Conservation (phyloP, 2,329 filamentous ascomycete species). For the Diaporthe eres region DNA sequence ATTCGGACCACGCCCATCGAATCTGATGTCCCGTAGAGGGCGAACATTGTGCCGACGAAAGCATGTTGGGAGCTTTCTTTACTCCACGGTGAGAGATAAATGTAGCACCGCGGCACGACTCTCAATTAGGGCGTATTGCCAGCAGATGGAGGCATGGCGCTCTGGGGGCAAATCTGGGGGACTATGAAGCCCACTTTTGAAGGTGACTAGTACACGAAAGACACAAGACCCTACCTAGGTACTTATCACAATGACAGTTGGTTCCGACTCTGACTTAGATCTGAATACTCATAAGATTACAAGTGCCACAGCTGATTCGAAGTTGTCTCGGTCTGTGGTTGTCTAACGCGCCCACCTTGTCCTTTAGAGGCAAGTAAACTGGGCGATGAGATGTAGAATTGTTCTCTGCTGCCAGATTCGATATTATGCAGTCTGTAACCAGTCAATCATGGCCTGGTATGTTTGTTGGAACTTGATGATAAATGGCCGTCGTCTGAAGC, state of each 20-base stretch:
- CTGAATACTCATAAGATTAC: background rate
- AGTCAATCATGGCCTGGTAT: background rate
- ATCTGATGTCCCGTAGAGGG: background rate
- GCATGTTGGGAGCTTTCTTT: background rate
- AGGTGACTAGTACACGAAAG: background rate
- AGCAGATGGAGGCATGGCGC: background rate
- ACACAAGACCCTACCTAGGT: background rate
- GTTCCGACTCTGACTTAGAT: background rate
- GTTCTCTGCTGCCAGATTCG: background rate
- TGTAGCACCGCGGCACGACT: background rate
- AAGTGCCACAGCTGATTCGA: background rate
- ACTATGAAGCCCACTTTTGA: background rate
- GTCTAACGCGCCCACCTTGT: background rate
- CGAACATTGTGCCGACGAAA: background rate
- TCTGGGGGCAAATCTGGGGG: background rate
- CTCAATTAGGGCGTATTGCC: background rate
- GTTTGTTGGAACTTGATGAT: background rate
- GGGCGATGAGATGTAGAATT: background rate
- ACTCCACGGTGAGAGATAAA: background rate
- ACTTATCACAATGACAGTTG: background rate
- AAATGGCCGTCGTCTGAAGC: background rate
- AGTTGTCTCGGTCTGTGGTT: background rate
- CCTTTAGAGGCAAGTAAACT: background rate
- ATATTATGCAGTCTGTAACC: background rate
- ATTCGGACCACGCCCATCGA: background rate